Percentiles rank a stretch among this genome's conserved stretches.
These are phyloP conservation scores for Geotrichum fermentans DNA, from an alignment of 1,139 yeast species.

Conservation along the genomic window DNA sequence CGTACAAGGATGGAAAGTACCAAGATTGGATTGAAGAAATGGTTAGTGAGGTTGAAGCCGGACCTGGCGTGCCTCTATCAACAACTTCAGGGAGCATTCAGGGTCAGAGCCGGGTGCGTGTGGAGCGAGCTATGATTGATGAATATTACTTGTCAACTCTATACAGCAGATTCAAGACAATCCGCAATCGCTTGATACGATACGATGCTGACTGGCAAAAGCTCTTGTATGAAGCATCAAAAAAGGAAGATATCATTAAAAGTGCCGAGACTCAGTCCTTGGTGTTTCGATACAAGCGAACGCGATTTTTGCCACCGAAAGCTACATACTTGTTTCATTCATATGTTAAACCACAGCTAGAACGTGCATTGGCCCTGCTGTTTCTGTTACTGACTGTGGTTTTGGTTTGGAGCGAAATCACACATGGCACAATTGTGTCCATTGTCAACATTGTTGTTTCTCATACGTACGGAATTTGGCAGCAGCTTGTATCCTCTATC, in stretches of 20 bases:
- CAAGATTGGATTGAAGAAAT: conserved; percentile 40
- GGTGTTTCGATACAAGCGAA: conserved; percentile 31
- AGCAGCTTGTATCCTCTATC: conserved; percentile 41
- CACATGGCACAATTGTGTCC: conserved; percentile 65
- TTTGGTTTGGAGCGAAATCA: conserved; percentile 66
- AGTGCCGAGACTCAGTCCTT: conserved; percentile 23
- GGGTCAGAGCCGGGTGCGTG: conserved; percentile 25
- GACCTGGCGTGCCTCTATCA: conserved; percentile 23
- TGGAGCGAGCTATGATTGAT: conserved; percentile 30
- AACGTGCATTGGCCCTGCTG: conserved; percentile 40
- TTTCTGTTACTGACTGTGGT: conserved; percentile 49
- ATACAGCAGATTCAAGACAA: conserved; percentile 27
- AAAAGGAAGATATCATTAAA: conserved; percentile 35
- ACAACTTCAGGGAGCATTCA: conserved; percentile 18
- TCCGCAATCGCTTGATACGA: conserved; percentile 33
- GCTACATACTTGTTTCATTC: conserved; percentile 42
- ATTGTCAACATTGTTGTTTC: conserved; percentile 51
- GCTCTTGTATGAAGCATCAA: conserved; percentile 39
- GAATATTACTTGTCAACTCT: conserved; percentile 31
- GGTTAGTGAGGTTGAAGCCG: conserved; percentile 29
- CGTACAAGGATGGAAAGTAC: conserved; percentile 37
- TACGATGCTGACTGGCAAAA: conserved; percentile 41
- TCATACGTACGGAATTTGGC: conserved; percentile 34
- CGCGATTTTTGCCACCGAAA: conserved; percentile 37
- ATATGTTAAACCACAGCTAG: conserved; percentile 45